Evolutionary conservation across 2,329 filamentous ascomycete species (phyloP).

Genomic region (Diaporthe caulivora): DNA sequence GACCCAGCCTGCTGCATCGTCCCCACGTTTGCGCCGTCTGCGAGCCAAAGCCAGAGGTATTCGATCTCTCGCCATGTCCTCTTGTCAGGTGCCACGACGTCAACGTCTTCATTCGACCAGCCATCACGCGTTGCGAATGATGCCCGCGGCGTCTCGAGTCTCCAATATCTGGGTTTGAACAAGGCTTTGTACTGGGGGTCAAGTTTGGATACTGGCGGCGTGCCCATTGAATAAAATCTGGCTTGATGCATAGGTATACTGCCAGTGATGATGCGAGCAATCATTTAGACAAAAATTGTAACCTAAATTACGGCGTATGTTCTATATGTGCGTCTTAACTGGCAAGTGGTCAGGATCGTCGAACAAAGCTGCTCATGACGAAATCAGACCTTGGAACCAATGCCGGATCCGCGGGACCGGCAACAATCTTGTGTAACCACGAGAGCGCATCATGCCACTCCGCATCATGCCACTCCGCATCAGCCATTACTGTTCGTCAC

Average conservation of each 20-base stretch:
- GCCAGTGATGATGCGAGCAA: neutral
- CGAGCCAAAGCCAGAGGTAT: conserved; percentile 43
- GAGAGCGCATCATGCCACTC: neutral
- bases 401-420: conserved; percentile 5
- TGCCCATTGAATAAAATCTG: neutral
- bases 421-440: neutral
- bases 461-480: neutral
- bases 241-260: neutral
- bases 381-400: neutral
- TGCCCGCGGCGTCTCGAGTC: conserved; percentile 35
- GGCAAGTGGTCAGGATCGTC: neutral
- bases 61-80: conserved; percentile 41
- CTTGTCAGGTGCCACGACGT: conserved; percentile 39
- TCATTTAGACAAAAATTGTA: neutral
- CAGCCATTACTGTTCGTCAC: neutral
- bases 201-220: neutral
- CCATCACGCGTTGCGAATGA: conserved; percentile 38
- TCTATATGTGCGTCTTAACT: neutral
- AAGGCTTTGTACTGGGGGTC: neutral
- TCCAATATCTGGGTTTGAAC: conserved; percentile 39
- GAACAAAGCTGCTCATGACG: neutral
- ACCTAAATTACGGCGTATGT: neutral
- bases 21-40: conserved; percentile 43
- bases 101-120: conserved; percentile 42
- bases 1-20: conserved; percentile 45